These are phyloP conservation scores for Pythium aphanidermatum DNA, from an alignment of 352 stramenopile species.

Conservation along the genomic window DNA sequence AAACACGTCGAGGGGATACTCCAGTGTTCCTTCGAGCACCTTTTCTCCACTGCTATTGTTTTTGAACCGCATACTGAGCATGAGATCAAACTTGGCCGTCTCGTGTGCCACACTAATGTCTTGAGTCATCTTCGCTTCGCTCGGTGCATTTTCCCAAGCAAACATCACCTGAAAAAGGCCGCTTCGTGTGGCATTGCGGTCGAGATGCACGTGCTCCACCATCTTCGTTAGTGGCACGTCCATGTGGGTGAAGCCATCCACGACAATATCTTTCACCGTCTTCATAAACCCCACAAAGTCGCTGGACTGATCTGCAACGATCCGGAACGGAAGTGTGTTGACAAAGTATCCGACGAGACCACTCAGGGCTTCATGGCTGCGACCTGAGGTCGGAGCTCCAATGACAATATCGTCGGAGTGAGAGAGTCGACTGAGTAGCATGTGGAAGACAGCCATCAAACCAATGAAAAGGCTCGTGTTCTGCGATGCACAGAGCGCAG, in stretches of 20 bases:
- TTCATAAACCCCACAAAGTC: conserved; percentile 30
- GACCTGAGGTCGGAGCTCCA: conserved; percentile 30
- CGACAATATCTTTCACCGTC: conserved; percentile 32
- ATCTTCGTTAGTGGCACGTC: conserved; percentile 50
- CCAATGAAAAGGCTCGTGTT: conserved; percentile 45
- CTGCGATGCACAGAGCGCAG: conserved; percentile 24
- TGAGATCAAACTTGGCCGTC: conserved; percentile 56
- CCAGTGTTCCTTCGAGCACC: conserved; percentile 41
- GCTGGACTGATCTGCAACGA: conserved; percentile 14
- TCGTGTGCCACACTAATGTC: conserved; percentile 27
- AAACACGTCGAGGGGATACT: conserved; percentile 35
- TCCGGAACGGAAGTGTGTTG: conserved; percentile 44
- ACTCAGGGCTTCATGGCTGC: conserved; percentile 21
- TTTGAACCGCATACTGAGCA: conserved; percentile 42
- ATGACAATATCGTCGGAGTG: conserved; percentile 41
- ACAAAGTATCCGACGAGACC: conserved; percentile 54
- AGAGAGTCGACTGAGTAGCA: conserved; percentile 34
- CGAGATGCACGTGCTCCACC: conserved; percentile 29
- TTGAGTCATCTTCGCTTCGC: conserved; percentile 1
- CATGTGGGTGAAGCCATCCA: conserved; percentile 39
- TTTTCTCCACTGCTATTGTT: not conserved
- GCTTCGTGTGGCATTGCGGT: conserved; percentile 11
- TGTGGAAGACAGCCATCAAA: conserved; percentile 37
- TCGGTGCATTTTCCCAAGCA: conserved; percentile 28
- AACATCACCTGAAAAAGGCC: conserved; percentile 56